Evolutionary conservation across 2,329 filamentous ascomycete species (phyloP), one percentile per base, ranked within the genome.

Genomic region (Paracamarosporium sp.): DNA sequence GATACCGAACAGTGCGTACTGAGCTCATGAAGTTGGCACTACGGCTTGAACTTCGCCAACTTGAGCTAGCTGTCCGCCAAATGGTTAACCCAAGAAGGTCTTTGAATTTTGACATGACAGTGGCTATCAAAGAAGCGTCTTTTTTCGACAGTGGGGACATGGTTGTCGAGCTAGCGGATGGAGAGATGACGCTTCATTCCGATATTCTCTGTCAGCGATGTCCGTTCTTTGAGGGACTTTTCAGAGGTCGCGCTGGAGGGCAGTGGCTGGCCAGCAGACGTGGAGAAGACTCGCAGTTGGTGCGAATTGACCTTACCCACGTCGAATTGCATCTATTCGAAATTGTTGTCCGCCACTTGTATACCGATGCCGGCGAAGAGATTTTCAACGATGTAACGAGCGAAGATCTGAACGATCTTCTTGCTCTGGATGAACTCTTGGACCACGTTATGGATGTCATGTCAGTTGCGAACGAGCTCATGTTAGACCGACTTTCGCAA

Each of bases 381-480:
- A 80, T 98, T 1, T 98, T 99, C 68, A 87, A 97, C 63, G 82
- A 90, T 30, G 85, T 95, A 5, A 85, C 90, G 15, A 85, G 86
- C 33, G 80, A 86, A 15, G 88, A 89, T 59, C 78, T 77, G 6
- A 76, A 76, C 17, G 75, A 78, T 38, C 60, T 75, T 11, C 64
- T 77, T 13, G 75, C 75, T 24, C 64, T 96, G 5, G 93, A 97
- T 64, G 90, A 93, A 44, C 93, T 97, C 61, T 87, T 93, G 4
- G 93, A 98, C 66, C 81, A 95, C n/a, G 84, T 97, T 8, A 85
- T 98, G 78, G 93, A 97, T 66, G 91, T 98, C 43, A 89, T 98
- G 85, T 88, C 88, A 55, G 89, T 92, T 51, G 92, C 93, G 12
- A 95, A 99, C 71, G 94, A 99, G 76, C 80, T 99, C 56, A 97